Evolutionary conservation across 2,329 filamentous ascomycete genomes (phyloP), one percentile per base, ranked within the genome.

Genomic region (Colletotrichum kahawae): DNA sequence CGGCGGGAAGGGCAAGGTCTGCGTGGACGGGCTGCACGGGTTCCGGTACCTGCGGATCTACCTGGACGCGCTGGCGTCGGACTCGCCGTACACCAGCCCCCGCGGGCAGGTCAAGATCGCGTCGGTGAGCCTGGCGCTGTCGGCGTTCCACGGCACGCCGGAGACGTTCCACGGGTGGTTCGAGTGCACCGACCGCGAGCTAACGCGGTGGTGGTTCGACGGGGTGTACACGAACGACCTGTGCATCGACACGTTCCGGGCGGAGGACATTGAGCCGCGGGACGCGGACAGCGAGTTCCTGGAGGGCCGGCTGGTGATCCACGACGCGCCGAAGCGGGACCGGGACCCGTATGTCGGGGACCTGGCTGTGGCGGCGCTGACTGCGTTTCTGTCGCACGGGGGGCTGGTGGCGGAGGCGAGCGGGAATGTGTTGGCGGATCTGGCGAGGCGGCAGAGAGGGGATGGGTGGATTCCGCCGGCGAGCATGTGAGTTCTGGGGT

Each of bases 381-480:
- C 88, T 8, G 82, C 83, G 2, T 90, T 88, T 74, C 77, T 90
- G 14, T 87, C 84, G 7, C 88, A 89, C 69, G 73, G 73, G 18
- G 63, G 24, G 10, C 78, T 87, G 77, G 80, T 83, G 38, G 77
- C 83, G 1, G 80, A 84, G 14, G 84, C 87, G 1, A 82, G 84
- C 9, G 77, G 82, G 4, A 89, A 90, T 74, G 86, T 90, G 7
- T 80, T 90, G 34, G 87, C 85, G 10, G 88, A 90, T 77, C 78
- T 90, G 38, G 87, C 85, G 0, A 79, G 83, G 54, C 88, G 90
- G 77, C 88, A 90, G 78, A 80, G 87, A 24, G 80, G 70, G 4
- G 88, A 90, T 77, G 88, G 88, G 5, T 90, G 88, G 88, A 88
- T 90, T 62, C 88, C 88, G 7, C 88, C 88, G 0, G 86, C 88